Evolutionary conservation across 306 rosid genomes (phyloP).

Genomic region (Hippophae rhamnoides): DNA sequence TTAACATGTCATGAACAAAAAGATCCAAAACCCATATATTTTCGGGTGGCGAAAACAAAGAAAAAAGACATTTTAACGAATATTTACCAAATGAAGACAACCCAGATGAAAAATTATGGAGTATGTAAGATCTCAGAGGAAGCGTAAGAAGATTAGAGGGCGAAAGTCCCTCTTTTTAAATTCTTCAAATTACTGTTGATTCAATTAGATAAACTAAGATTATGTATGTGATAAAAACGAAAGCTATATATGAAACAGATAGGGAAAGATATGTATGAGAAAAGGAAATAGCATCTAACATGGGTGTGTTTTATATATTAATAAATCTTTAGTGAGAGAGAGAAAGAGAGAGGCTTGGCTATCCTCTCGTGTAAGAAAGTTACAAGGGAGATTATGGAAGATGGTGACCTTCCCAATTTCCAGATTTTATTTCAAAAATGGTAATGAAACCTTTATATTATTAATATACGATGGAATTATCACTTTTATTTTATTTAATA

Average conservation of each 20-base stretch:
- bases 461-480: background rate
- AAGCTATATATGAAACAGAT: constrained; percentile 37
- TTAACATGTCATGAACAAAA: constrained; percentile 8
- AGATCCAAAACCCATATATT: constrained; percentile 24
- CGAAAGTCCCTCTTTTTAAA: constrained; percentile 59
- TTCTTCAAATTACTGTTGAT: constrained; percentile 33
- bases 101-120: constrained; percentile 52
- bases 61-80: constrained; percentile 18
- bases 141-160: constrained; percentile 73
- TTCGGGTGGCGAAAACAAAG: background rate
- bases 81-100: constrained; percentile 53
- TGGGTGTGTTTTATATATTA: constrained; percentile 6
- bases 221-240: constrained; percentile 29
- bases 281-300: constrained; percentile 32
- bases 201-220: constrained; percentile 29
- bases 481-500: too few species aligned
- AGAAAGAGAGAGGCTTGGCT: constrained; percentile 25
- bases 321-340: constrained; percentile 20
- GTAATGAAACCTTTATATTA: background rate
- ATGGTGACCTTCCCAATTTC: constrained; percentile 33
- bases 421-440: constrained; percentile 8
- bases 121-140: constrained; percentile 82
- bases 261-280: constrained; percentile 29
- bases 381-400: constrained; percentile 31
- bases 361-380: constrained; percentile 42